Base-by-base conservation (phyloP, 2,329 filamentous ascomycete species). In the Trichophyton mentagrophytes region DNA sequence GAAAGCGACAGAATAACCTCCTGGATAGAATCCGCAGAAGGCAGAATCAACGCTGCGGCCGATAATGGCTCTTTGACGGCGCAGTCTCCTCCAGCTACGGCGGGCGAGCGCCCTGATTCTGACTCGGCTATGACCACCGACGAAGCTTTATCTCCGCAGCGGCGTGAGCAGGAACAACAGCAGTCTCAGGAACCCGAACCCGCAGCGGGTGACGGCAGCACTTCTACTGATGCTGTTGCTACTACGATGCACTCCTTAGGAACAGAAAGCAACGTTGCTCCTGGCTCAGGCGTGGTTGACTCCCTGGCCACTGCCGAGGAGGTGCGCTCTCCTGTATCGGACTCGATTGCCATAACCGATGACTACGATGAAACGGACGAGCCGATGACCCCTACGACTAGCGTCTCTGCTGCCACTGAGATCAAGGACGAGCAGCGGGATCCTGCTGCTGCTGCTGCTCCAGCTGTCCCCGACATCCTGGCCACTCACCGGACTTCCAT, bases 1-100 rank as follows among this genome's bases (percentile, higher is more conserved):
- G 79, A 81, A 61, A 61, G 66, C 49, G 70, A 74, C 63, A 68
- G 72, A 60, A 62, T 69, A 57, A 61, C 71, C 15, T 60, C 65
- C 61, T 71, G 71, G 70, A 70, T 68, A 66, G 68, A 68, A 57
- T 68, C 69, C 20, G 66, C 69, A 11, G 71, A 71, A 30, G 62
- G 65, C 40, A 64, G 66, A 47, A 47, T 47, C 33, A 60, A 64
- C 53, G 61, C 64, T 55, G 61, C 64, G 62, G 69, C 69, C 64
- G 61, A 65, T 46, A 60, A 69, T 59, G 69, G 9, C 56, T 9
- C 57, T 30, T 27, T 40, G 27, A 13, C 49, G 3, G 49, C 49
- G 22, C 49, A 47, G 20, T 3, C 6, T 47, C 11, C 44, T 3
- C 44, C 20, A 47, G n/a, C 17, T 20, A 22, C n/a, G 17, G 8